A percentile compares a stretch with the other conserved stretches of the same genome.
Conservation (phyloP, 1,284 basidiomycete species). For the Leccinum huronense region DNA sequence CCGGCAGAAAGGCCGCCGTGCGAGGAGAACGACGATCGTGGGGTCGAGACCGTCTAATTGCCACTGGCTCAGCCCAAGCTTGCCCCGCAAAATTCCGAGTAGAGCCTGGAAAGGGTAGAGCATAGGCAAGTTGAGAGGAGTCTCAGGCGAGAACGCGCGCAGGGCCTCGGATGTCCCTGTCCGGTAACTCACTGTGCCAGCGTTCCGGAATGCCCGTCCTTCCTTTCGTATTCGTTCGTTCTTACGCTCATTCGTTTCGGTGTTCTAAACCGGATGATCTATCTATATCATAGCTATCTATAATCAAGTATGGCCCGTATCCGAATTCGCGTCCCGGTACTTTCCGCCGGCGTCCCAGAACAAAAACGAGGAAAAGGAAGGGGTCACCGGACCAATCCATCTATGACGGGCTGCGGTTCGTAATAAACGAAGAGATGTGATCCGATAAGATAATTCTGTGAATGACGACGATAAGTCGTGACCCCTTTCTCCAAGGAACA, state of each 20-base stretch:
- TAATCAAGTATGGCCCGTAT: background rate
- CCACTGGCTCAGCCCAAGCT: background rate
- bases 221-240: background rate
- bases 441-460: slow-evolving; percentile 27
- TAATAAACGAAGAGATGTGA: background rate
- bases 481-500: slow-evolving; percentile 1
- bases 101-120: background rate
- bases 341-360: slow-evolving; percentile 6
- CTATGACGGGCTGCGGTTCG: slow-evolving; percentile 1
- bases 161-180: background rate
- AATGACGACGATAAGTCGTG: background rate
- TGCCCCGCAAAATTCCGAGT: background rate
- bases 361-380: background rate
- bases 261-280: slow-evolving; percentile 3
- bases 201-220: slow-evolving; percentile 6
- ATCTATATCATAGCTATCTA: background rate
- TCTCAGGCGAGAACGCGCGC: background rate
- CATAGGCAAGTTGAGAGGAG: background rate
- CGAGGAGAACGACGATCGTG: background rate
- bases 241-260: background rate
- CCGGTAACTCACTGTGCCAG: background rate
- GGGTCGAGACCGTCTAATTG: background rate
- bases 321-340: slow-evolving; percentile 4
- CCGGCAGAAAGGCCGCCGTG: background rate
- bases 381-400: background rate